Percentiles rank a stretch among this genome's conserved stretches.
Evolutionary conservation across 2,329 filamentous ascomycete genomes (phyloP).

Genomic region (Pestalotiopsis sp.): DNA sequence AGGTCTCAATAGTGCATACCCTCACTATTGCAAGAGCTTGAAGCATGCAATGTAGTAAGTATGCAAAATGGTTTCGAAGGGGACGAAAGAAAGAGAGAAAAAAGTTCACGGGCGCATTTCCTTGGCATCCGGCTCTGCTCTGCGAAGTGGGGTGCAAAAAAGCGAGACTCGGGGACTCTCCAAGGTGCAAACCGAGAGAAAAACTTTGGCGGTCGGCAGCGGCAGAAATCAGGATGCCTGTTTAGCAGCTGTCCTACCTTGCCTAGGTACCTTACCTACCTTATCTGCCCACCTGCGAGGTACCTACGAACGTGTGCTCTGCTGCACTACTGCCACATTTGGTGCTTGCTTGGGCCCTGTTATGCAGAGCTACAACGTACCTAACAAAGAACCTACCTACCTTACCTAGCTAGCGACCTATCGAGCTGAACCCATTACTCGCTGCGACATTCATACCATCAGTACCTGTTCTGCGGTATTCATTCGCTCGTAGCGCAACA

Average conservation of each 20-base stretch:
- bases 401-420: not conserved
- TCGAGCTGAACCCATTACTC: too few relatives aligned
- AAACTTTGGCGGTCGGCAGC: slow-evolving; percentile 13
- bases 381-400: not conserved
- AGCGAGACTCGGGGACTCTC: not conserved
- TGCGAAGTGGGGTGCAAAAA: slow-evolving; percentile 12
- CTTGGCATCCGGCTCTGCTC: not conserved
- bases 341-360: not conserved
- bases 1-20: slow-evolving; percentile 14
- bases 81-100: not conserved
- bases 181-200: not conserved
- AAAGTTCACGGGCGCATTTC: slow-evolving; percentile 1
- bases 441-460: not conserved
- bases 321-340: too few relatives aligned
- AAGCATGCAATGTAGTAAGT: not conserved
- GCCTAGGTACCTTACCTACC: not conserved
- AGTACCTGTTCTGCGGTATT: not conserved
- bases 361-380: not conserved
- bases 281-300: not conserved
- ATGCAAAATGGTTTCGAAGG: not conserved
- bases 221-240: slow-evolving; percentile 11
- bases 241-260: not conserved
- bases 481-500: not conserved
- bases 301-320: too few relatives aligned
- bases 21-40: not conserved